Evolutionary conservation across 2,329 filamentous ascomycete genomes (phyloP), one percentile per base, ranked within the genome.

Genomic region (Microsporum audouinii): DNA sequence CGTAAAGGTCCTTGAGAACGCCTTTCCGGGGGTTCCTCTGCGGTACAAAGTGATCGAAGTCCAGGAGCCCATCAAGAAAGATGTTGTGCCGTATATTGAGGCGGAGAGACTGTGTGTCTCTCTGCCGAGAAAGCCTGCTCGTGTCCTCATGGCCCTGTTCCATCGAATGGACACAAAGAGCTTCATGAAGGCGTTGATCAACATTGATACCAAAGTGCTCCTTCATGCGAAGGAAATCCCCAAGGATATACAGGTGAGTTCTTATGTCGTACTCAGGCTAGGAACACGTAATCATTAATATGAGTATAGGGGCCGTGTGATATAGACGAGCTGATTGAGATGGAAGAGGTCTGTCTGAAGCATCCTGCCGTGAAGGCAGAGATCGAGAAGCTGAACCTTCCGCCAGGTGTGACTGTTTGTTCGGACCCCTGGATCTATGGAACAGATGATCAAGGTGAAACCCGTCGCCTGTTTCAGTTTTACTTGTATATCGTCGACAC

Each of bases 391-490:
- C 65, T 86, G 63, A 71, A 84, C 61, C 75, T 86, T 0, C 83
- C 83, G 0, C 72, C 81, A 64, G 82, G 81, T 23, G 77, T 82
- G 5, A 77, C 78, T 1, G 76, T 86, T 23, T 80, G 83, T 63
- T 77, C 78, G 58, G 83, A 85, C 64, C 82, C 82, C 0, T 91
- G 87, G 88, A 88, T 88, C 41, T 91, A 89, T 64, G 83, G 80
- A 70, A 73, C 70, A 0, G 74, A 76, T 3, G 70, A 74, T 53
- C 63, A 66, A 14, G 73, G 75, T 3, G 74, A 76, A 60, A 67
- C 66, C 4, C 71, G 74, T 3, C 73, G 74, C 1, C 56, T 76
- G 58, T 71, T 72, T 63, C 74, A 76, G 64, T 75, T 72, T 62
- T 76, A 75, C 61, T 73, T 76, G 71, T 76, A 88, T 72, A 79